Conservation (phyloP, 441 rosid genomes). For the Oxalis stricta region DNA sequence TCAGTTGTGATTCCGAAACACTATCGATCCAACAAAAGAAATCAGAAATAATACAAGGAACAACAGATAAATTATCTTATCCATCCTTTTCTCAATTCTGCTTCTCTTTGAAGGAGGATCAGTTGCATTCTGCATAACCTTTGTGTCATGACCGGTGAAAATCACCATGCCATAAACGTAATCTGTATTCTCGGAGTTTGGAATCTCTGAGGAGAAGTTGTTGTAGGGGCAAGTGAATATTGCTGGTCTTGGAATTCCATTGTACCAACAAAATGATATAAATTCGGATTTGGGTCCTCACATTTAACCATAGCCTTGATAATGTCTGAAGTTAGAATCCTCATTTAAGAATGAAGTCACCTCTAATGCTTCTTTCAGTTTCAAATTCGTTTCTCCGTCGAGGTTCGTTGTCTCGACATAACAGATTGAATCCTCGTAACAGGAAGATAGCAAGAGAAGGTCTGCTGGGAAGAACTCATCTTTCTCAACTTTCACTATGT, state of each 20-base stretch:
- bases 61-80: slow-evolving; percentile 42
- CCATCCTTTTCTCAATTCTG: slow-evolving; percentile 56
- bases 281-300: slow-evolving; percentile 69
- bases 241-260: slow-evolving; percentile 34
- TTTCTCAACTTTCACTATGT: slow-evolving; percentile 50
- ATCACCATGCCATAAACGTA: slow-evolving; percentile 51
- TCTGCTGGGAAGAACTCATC: slow-evolving; percentile 69
- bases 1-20: slow-evolving; percentile 44
- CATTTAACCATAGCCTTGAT: slow-evolving; percentile 43
- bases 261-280: slow-evolving; percentile 47
- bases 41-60: slow-evolving; percentile 27
- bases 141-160: slow-evolving; percentile 71
- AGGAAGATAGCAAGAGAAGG: slow-evolving; percentile 45
- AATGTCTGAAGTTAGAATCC: slow-evolving; percentile 31
- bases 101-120: slow-evolving; percentile 67
- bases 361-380: slow-evolving; percentile 52
- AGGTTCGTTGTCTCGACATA: slow-evolving; percentile 76
- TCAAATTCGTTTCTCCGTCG: slow-evolving; percentile 68
- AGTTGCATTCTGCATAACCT: slow-evolving; percentile 58
- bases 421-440: slow-evolving; percentile 53
- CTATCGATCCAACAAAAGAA: slow-evolving; percentile 36
- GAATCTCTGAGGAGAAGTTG: slow-evolving; percentile 69
- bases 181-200: slow-evolving; percentile 58
- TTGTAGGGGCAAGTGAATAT: slow-evolving; percentile 42
- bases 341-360: slow-evolving; percentile 38